Conservation (phyloP, 805 yeast genomes). For the Schwanniomyces sp. region DNA sequence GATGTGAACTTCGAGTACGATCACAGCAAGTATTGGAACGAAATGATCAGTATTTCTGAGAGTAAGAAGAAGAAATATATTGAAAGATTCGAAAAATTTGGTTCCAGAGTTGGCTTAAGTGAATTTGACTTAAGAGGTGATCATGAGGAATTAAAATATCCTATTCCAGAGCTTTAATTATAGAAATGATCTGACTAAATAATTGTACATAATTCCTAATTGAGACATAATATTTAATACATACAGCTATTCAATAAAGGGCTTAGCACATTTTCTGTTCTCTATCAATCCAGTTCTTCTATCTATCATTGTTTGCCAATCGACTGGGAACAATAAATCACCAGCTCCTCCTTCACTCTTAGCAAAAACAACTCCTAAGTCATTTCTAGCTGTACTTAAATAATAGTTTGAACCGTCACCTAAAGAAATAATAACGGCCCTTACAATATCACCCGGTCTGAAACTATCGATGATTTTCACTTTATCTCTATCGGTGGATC, state of each 20-base stretch:
- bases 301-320: constrained; percentile 94
- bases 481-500: constrained; percentile 88
- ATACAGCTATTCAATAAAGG: constrained; percentile 38
- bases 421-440: constrained; percentile 78
- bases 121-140: constrained; percentile 72
- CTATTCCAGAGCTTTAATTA: constrained; percentile 13
- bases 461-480: constrained; percentile 77
- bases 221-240: neutral
- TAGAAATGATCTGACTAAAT: constrained; percentile 2
- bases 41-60: constrained; percentile 59
- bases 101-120: constrained; percentile 69
- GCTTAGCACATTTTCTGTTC: constrained; percentile 88
- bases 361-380: constrained; percentile 92
- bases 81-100: constrained; percentile 69
- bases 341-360: constrained; percentile 68
- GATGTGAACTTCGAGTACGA: constrained; percentile 77
- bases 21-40: constrained; percentile 80
- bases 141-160: constrained; percentile 26
- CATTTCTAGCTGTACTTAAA: constrained; percentile 84
- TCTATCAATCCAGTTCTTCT: constrained; percentile 74
- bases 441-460: constrained; percentile 88
- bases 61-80: constrained; percentile 62
- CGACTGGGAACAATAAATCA: constrained; percentile 79
- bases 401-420: constrained; percentile 96
- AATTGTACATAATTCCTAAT: neutral